Evolutionary conservation across 2,329 filamentous ascomycete species (phyloP), one percentile per base, ranked within the genome.

Genomic region (Scedosporium dehoogii): DNA sequence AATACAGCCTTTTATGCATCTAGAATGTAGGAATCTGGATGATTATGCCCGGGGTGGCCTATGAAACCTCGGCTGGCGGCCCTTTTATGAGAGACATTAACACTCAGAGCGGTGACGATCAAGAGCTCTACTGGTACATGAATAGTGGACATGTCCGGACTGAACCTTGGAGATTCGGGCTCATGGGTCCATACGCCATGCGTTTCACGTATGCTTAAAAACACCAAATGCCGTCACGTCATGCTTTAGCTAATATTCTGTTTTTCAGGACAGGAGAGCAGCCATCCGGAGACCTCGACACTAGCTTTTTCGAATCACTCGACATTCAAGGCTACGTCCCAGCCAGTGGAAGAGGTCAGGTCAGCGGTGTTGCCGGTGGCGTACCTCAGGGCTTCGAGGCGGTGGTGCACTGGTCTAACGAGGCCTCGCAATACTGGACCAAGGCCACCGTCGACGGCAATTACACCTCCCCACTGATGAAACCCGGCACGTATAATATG

Each of bases 21-120:
- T 44, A 55, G 51, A 55, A 55, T 6, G 51, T 55, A 14, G 51
- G 51, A 10, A 55, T 55, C 23, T 55, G 51, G 51, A 55, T 55
- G 51, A 55, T 55, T 4, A 55, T 55, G 51, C 51, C 51, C 9
- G 51, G 51, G 6, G 51, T 55, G 18, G 51, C 51, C n/a, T 55
- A 55, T 14, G 86, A 89, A 70, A 79, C 77, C 6, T 84, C 82
- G 1, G 85, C 85, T 0, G 86, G 86, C 9, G 86, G 86, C 1
- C 86, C 86, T 14, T 89, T 89, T 77, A 80, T 82, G 74, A 78
- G 83, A 16, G 85, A 87, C 65, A 87, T 88, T 72, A 82, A 87
- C 73, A 77, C 79, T 60, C 89, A 89, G 74, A 84, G 82, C 3
- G 51, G 51, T 3, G 74, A 72, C 44, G 81, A 78, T 65, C 85